phyloP scores from a whole-genome alignment of 768 basidiomycete species.

The Panaeolus papilionaceus region DNA sequence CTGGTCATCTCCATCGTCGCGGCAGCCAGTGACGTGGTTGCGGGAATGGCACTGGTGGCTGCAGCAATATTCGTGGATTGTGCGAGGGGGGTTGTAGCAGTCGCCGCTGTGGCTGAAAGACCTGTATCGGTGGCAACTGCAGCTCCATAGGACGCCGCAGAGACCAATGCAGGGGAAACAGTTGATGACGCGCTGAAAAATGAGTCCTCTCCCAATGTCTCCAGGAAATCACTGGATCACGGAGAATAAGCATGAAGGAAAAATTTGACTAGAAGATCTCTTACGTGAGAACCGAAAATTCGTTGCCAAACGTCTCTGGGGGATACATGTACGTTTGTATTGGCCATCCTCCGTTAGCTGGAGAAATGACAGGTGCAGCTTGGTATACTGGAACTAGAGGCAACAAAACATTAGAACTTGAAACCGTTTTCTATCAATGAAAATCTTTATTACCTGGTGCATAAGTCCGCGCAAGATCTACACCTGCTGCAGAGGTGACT shows the following conservation, averaged over 20 bases:
- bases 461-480: slow-evolving; percentile 47
- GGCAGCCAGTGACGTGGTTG: slow-evolving; percentile 22
- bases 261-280: slow-evolving; percentile 29
- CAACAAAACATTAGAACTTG: not conserved
- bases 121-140: slow-evolving; percentile 23
- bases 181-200: slow-evolving; percentile 74
- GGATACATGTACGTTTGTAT: slow-evolving; percentile 66
- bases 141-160: slow-evolving; percentile 42
- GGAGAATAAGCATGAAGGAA: slow-evolving; percentile 18
- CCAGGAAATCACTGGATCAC: slow-evolving; percentile 76
- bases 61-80: slow-evolving; percentile 14
- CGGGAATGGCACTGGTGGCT: slow-evolving; percentile 19
- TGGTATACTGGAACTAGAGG: slow-evolving; percentile 46
- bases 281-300: slow-evolving; percentile 83
- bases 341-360: slow-evolving; percentile 61
- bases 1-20: slow-evolving; percentile 28
- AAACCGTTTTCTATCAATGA: not conserved
- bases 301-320: slow-evolving; percentile 78
- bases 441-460: slow-evolving; percentile 46
- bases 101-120: not conserved
- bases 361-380: slow-evolving; percentile 38
- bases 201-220: slow-evolving; percentile 83
- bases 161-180: slow-evolving; percentile 54
- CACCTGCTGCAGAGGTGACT: slow-evolving; percentile 31
- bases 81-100: not conserved